Conservation (phyloP, 208 protist genomes). For the Leishmania major region DNA sequence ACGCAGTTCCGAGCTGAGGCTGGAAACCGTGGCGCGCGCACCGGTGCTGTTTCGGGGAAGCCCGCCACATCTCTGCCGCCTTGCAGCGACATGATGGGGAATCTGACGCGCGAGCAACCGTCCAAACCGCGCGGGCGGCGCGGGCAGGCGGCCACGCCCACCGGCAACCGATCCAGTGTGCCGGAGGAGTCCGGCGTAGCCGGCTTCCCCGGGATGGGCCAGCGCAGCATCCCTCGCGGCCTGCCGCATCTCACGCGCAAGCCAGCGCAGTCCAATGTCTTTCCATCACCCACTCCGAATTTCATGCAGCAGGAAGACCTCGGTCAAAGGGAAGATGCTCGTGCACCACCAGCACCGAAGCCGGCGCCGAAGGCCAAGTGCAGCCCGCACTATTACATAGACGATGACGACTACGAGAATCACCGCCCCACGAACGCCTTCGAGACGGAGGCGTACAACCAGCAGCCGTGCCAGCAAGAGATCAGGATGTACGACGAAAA, state of each 20-base stretch:
- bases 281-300: slow-evolving; percentile 14
- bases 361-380: neutral
- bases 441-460: neutral
- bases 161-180: neutral
- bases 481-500: slow-evolving; percentile 29
- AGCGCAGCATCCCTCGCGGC: slow-evolving; percentile 19
- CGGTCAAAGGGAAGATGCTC: neutral
- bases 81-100: slow-evolving; percentile 32
- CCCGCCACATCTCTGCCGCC: neutral
- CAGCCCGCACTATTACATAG: slow-evolving; percentile 13
- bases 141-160: neutral
- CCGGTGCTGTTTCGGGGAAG: neutral
- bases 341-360: neutral
- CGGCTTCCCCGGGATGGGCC: slow-evolving; percentile 52
- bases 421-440: neutral
- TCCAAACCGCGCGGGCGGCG: slow-evolving; percentile 17
- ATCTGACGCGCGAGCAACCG: slow-evolving; percentile 30
- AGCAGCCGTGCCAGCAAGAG: slow-evolving; percentile 18
- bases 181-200: slow-evolving; percentile 25
- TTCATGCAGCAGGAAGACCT: slow-evolving; percentile 7
- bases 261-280: slow-evolving; percentile 34
- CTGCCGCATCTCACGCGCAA: slow-evolving; percentile 31
- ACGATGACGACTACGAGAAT: slow-evolving; percentile 28
- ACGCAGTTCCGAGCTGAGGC: neutral
- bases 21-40: neutral